phyloP scores from a whole-genome alignment of 331 rosid genomes.

The Quercus phellos region DNA sequence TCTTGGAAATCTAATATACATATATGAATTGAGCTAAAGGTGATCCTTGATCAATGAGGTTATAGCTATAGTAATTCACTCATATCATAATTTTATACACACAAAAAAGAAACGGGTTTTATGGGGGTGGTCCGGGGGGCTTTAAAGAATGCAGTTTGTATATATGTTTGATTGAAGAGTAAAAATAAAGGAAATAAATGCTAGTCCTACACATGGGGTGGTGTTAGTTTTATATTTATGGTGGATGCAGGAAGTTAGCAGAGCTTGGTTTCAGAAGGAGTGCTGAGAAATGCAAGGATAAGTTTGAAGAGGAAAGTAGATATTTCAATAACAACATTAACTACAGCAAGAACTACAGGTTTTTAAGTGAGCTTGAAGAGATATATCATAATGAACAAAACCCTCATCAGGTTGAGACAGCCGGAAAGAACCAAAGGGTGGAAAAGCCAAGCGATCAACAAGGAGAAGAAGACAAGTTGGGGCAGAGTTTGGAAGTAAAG shows the following conservation, averaged over 20 bases:
- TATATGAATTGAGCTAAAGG: not conserved
- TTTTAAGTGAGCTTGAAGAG: constrained; percentile 59
- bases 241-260: constrained; percentile 69
- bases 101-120: not conserved
- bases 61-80: not conserved
- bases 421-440: constrained; percentile 16
- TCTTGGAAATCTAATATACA: not conserved
- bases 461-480: constrained; percentile 14
- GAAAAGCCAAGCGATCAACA: constrained; percentile 8
- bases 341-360: constrained; percentile 40
- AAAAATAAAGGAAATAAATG: constrained; percentile 19
- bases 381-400: constrained; percentile 34
- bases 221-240: constrained; percentile 27
- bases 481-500: constrained; percentile 16
- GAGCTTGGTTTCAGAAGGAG: constrained; percentile 76
- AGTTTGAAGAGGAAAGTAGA: constrained; percentile 79
- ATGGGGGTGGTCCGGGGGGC: not conserved
- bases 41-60: not conserved
- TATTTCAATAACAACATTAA: constrained; percentile 55
- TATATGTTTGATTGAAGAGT: not conserved
- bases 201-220: constrained; percentile 13
- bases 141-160: constrained; percentile 19
- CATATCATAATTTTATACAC: not conserved
- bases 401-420: constrained; percentile 7
- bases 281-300: constrained; percentile 85